Evolutionary conservation across 257 asterid species (phyloP), one percentile per base, ranked within the genome.

Genomic region (Solanum paucissectum): DNA sequence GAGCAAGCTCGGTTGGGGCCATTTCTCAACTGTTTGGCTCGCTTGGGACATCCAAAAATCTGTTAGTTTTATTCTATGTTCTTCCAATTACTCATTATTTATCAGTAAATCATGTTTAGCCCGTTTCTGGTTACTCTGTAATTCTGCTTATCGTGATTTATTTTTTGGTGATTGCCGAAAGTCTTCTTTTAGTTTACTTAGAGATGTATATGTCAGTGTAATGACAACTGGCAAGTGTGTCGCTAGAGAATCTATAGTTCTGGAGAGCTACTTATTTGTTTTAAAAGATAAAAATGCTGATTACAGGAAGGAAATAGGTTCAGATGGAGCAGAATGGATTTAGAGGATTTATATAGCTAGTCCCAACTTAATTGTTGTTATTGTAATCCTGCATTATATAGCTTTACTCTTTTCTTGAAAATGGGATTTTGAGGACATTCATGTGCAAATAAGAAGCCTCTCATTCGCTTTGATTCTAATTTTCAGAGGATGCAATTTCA

Each of bases 1-100:
- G 93, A 92, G 93, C 90, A 96, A 96, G 92, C 98, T 96, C 37
- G 99, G 99, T 7, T 96, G 99, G 99, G 99, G 99, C 18, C 99
- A 96, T 89, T 96, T 96, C 90, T 96, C 99, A 82, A 96, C 99
- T 75, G 99, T 96, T 34, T 96, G 99, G 99, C 94, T 96, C 25
- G 98, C 98, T 87, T 96, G 99, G 99, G 99, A 96, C 83, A 89
- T 93, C 86, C 95, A 90, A 4, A 94, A 94, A 90, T 95, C 98
- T 62, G 83, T 74, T 10, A 74, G 83, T 74, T 36, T 74, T 74
- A 12, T 3, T 36, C 82, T 74, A 25, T 13, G 6, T 20, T 74
- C 32, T 20, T 13, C n/a, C 16, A 20, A 74, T 72, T 72, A 33
- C 25, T 33, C 79, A 18, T 72, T 33, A 33, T 74, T 74, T 74